Evolutionary conservation across 805 yeast genomes (phyloP).

Genomic region (Ogataea methylovora): DNA sequence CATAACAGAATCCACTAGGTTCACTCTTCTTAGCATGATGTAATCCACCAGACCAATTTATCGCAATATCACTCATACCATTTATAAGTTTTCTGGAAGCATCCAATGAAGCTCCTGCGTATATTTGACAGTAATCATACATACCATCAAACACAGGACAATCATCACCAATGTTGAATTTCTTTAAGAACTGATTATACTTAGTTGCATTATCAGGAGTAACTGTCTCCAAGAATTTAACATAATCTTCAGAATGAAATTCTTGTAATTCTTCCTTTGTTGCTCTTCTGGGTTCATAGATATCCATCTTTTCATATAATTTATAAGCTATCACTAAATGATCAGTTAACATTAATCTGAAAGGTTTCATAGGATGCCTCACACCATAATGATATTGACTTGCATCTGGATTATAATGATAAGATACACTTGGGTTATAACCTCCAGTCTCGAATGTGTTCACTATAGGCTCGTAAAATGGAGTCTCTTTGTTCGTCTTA

Average conservation of each 20-base stretch:
- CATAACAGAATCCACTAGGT: constrained; percentile 93
- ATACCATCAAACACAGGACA: constrained; percentile 94
- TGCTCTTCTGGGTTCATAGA: constrained; percentile 78
- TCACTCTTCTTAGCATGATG: constrained; percentile 95
- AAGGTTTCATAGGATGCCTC: constrained; percentile 98
- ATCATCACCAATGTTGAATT: constrained; percentile 90
- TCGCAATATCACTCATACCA: constrained; percentile 88
- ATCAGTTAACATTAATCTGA: constrained; percentile 87
- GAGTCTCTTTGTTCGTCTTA: constrained; percentile 27
- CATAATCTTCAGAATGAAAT: constrained; percentile 85
- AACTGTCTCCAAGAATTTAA: constrained; percentile 65
- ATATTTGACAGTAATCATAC: constrained; percentile 80
- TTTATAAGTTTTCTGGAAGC: constrained; percentile 81
- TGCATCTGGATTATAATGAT: constrained; percentile 80
- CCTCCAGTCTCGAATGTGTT: constrained; percentile 28
- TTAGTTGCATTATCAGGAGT: constrained; percentile 68
- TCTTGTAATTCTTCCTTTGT: constrained; percentile 69
- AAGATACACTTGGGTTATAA: constrained; percentile 61
- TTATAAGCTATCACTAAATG: constrained; percentile 82
- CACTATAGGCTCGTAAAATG: constrained; percentile 37
- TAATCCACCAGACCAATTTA: constrained; percentile 94
- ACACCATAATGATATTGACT: constrained; percentile 85
- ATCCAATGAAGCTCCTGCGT: constrained; percentile 91
- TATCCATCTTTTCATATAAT: constrained; percentile 82
- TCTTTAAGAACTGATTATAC: constrained; percentile 46